A percentile compares a stretch with the other conserved stretches of the same genome.
Evolutionary conservation across 805 yeast genomes (phyloP).

Genomic region (Wickerhamomyces chambardii): DNA sequence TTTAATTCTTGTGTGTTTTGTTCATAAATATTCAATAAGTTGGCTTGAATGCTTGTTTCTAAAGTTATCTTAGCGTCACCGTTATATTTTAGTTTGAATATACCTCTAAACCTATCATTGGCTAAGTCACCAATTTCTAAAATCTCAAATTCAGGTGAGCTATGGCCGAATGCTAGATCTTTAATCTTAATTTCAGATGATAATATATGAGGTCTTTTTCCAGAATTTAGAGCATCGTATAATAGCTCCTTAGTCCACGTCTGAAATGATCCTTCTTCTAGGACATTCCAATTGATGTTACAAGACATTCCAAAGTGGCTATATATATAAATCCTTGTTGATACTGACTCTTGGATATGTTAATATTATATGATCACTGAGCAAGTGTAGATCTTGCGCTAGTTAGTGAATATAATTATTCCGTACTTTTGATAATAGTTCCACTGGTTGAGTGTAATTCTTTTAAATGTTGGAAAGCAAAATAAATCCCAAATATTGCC

Average conservation of each 20-base stretch:
- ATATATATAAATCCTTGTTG: too few species aligned
- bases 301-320: too few species aligned
- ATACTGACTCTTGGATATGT: too few species aligned
- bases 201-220: conserved; percentile 59
- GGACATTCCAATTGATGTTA: conserved; percentile 67
- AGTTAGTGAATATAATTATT: too few species aligned
- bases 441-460: too few species aligned
- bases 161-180: conserved; percentile 64
- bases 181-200: conserved; percentile 62
- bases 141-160: conserved; percentile 69
- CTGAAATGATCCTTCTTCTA: conserved; percentile 56
- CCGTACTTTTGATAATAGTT: too few species aligned
- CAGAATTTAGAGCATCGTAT: conserved; percentile 67
- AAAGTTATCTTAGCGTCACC: conserved; percentile 74
- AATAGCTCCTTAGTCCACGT: conserved; percentile 56
- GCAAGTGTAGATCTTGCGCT: too few species aligned
- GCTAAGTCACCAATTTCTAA: conserved; percentile 79
- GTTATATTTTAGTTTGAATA: conserved; percentile 64
- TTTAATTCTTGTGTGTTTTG: conserved; percentile 17
- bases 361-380: too few species aligned
- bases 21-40: conserved; percentile 63
- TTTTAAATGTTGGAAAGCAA: too few species aligned
- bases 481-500: too few species aligned
- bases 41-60: conserved; percentile 77
- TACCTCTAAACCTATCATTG: conserved; percentile 69